Evolutionary conservation across 2,329 filamentous ascomycete species (phyloP).

Genomic region (Aspergillus pseudoglaucus): DNA sequence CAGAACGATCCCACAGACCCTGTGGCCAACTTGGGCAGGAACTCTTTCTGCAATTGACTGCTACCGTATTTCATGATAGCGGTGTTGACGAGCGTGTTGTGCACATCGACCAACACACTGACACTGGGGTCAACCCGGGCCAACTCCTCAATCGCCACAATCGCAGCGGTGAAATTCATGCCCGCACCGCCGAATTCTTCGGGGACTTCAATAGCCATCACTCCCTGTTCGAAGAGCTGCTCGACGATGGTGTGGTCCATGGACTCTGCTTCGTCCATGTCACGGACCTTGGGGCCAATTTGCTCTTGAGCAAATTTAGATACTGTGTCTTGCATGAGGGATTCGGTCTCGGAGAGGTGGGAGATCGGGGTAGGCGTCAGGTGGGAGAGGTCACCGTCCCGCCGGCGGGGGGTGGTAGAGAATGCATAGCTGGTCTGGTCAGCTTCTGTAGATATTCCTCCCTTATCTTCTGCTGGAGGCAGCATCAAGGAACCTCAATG

Average conservation of each 20-base stretch:
- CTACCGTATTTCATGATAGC: constrained; percentile 80
- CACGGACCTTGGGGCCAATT: constrained; percentile 82
- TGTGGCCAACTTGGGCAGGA: constrained; percentile 83
- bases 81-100: constrained; percentile 97
- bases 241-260: constrained; percentile 89
- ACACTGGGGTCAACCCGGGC: constrained; percentile 91
- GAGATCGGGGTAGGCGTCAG: constrained; percentile 88
- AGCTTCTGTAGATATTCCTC: too few relatives aligned
- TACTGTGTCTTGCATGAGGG: constrained; percentile 82
- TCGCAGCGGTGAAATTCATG: constrained; percentile 97
- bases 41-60: constrained; percentile 71
- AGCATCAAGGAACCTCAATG: too few relatives aligned
- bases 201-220: constrained; percentile 96
- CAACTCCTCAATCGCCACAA: constrained; percentile 94
- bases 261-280: constrained; percentile 93
- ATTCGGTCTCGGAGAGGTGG: constrained; percentile 83
- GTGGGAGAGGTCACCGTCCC: constrained; percentile 60
- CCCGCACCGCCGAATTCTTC: constrained; percentile 94
- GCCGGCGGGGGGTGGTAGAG: constrained; percentile 54
- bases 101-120: constrained; percentile 90
- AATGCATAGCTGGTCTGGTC: constrained; percentile 43
- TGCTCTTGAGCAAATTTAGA: constrained; percentile 85
- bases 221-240: constrained; percentile 90
- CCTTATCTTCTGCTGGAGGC: too few relatives aligned
- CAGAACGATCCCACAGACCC: constrained; percentile 87